A percentile compares a stretch with the other conserved stretches of the same genome.
Evolutionary conservation across 176 grass and related monocot species (phyloP).

Genomic region (Aegilops tauschii): DNA sequence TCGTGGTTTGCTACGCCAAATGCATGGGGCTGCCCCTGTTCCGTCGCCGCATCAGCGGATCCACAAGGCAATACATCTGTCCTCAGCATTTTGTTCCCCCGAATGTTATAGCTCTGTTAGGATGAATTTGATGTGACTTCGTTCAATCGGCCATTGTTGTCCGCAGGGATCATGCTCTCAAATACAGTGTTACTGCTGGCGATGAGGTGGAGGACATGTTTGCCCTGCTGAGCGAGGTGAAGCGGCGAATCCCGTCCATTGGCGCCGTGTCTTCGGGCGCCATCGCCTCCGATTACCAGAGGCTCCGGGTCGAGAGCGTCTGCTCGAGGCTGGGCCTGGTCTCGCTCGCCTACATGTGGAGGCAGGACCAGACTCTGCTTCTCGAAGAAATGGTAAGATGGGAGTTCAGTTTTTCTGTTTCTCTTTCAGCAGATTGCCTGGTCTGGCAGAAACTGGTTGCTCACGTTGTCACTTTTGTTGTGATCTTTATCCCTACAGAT

Average conservation of each 20-base stretch:
- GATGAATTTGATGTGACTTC: background rate
- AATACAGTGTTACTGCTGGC: constrained; percentile 61
- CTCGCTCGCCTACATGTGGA: constrained; percentile 89
- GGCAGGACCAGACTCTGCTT: constrained; percentile 85
- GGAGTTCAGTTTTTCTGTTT: background rate
- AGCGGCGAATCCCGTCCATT: constrained; percentile 63
- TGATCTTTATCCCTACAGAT: constrained; percentile 60
- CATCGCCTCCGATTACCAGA: constrained; percentile 94
- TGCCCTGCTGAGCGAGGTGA: constrained; percentile 68
- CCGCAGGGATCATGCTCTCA: constrained; percentile 64
- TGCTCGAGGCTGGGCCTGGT: constrained; percentile 83
- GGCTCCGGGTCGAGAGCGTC: constrained; percentile 84
- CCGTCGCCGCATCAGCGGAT: constrained; percentile 74
- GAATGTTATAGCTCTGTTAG: background rate
- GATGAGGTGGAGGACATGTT: constrained; percentile 97
- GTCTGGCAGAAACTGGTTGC: background rate
- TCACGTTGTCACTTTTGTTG: background rate
- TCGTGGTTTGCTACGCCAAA: constrained; percentile 79
- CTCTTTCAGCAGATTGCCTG: background rate
- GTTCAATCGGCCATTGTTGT: background rate
- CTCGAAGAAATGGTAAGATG: constrained; percentile 89
- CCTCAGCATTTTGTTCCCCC: background rate
- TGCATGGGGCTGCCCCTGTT: constrained; percentile 91
- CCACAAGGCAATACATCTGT: constrained; percentile 45
- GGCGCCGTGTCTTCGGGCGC: constrained; percentile 77